phyloP scores from a whole-genome alignment of 306 rosid species.

The Rosa chinensis region DNA sequence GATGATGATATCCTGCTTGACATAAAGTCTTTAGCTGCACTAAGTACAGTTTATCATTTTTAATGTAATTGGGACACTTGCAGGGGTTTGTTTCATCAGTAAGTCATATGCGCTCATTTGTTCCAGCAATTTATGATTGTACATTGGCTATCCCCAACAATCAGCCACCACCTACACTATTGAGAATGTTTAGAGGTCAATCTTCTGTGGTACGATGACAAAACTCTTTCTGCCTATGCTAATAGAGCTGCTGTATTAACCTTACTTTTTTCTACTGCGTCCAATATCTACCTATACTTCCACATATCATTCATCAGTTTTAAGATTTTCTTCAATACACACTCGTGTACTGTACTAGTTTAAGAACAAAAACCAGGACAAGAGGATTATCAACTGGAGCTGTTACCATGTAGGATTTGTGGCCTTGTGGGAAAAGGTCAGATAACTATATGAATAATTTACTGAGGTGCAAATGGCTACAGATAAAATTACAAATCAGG shows the following conservation, averaged over 20 bases:
- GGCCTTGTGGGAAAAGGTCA: background rate
- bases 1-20: background rate
- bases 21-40: background rate
- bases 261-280: background rate
- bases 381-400: background rate
- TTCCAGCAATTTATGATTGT: slow-evolving; percentile 84
- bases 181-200: slow-evolving; percentile 60
- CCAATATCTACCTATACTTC: background rate
- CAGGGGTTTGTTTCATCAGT: slow-evolving; percentile 90
- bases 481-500: slow-evolving; percentile 78
- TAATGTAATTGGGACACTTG: background rate
- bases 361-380: background rate
- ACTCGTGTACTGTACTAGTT: too few relatives aligned
- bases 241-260: background rate
- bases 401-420: background rate
- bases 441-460: background rate
- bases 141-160: slow-evolving; percentile 59
- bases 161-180: slow-evolving; percentile 66
- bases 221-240: background rate
- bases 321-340: background rate
- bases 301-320: background rate
- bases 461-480: background rate
- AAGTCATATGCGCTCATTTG: slow-evolving; percentile 42
- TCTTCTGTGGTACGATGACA: slow-evolving; percentile 56
- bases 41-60: background rate